Evolutionary conservation across 805 yeast genomes (phyloP).

Genomic region (Myxozyma neglecta): DNA sequence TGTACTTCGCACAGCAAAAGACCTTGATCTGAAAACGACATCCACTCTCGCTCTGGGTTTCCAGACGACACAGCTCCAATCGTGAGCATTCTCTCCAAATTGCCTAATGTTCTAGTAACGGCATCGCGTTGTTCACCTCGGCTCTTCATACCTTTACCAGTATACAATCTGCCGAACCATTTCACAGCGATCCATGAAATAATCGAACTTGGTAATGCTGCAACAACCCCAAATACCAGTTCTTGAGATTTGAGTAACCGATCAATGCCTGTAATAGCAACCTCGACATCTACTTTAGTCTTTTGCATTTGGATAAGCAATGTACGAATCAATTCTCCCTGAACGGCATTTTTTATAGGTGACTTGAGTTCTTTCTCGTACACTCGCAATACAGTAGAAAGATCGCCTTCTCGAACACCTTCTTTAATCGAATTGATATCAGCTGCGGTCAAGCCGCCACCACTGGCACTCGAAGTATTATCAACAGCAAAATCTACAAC

Average conservation of each 20-base stretch:
- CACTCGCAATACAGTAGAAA: slow-evolving; percentile 73
- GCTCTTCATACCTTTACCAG: slow-evolving; percentile 38
- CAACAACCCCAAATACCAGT: slow-evolving; percentile 87
- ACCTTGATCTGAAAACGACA: slow-evolving; percentile 52
- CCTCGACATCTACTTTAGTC: slow-evolving; percentile 90
- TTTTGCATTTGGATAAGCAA: slow-evolving; percentile 91
- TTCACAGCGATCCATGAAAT: slow-evolving; percentile 34
- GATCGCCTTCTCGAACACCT: slow-evolving; percentile 68
- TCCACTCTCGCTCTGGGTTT: slow-evolving; percentile 9
- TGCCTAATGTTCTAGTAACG: slow-evolving; percentile 51
- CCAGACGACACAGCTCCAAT: slow-evolving; percentile 14
- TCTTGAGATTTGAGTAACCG: slow-evolving; percentile 86
- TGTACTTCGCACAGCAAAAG: slow-evolving; percentile 65
- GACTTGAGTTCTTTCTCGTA: slow-evolving; percentile 73
- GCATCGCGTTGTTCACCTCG: slow-evolving; percentile 37
- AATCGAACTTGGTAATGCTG: slow-evolving; percentile 76
- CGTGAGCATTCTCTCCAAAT: slow-evolving; percentile 56
- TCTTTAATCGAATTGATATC: slow-evolving; percentile 43
- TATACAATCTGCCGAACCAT: slow-evolving; percentile 32
- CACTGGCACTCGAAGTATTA: slow-evolving; percentile 8
- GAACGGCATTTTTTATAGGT: slow-evolving; percentile 63
- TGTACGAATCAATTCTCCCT: slow-evolving; percentile 74
- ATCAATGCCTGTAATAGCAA: slow-evolving; percentile 89
- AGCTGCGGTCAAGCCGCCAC: neutral
- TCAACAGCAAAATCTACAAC: slow-evolving; percentile 66